phyloP scores from a whole-genome alignment of 495 filamentous ascomycete species.

The Tuber melanosporum region DNA sequence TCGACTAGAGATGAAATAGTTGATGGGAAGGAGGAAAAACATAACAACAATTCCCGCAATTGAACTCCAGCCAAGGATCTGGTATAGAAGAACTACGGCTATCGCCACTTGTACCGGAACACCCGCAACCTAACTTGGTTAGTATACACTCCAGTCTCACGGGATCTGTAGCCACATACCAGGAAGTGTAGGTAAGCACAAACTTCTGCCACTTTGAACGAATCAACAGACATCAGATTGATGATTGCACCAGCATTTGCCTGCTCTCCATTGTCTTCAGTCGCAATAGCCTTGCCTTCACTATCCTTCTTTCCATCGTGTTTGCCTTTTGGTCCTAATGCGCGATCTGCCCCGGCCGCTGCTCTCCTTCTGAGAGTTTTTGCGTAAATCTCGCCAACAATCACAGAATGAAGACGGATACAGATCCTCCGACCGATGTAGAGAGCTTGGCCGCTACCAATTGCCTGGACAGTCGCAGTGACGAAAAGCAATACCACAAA shows the following conservation, averaged over 20 bases:
- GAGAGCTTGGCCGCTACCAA: constrained; percentile 79
- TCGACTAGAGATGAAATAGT: constrained; percentile 72
- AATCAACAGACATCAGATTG: constrained; percentile 98
- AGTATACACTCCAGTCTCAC: neutral
- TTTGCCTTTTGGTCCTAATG: constrained; percentile 53
- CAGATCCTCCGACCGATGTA: constrained; percentile 92
- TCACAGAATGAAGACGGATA: constrained; percentile 84
- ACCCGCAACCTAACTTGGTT: constrained; percentile 49
- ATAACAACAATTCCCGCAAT: constrained; percentile 92
- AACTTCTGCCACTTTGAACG: constrained; percentile 93
- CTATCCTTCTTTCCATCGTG: constrained; percentile 43
- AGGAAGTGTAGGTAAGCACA: constrained; percentile 88
- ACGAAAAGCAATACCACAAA: constrained; percentile 85
- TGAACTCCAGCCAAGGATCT: constrained; percentile 83
- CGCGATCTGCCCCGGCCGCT: constrained; percentile 63
- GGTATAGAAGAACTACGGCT: constrained; percentile 69
- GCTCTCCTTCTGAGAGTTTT: constrained; percentile 93
- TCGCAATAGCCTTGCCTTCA: constrained; percentile 43
- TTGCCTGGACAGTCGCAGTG: constrained; percentile 67
- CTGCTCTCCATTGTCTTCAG: constrained; percentile 56
- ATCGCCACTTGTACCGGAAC: constrained; percentile 77
- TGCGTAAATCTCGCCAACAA: constrained; percentile 95
- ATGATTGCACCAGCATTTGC: constrained; percentile 94
- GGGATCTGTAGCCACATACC: constrained; percentile 37
- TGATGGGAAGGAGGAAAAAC: constrained; percentile 79